phyloP scores from a whole-genome alignment of 2,329 filamentous ascomycete species.

The Arthroderma sp. region DNA sequence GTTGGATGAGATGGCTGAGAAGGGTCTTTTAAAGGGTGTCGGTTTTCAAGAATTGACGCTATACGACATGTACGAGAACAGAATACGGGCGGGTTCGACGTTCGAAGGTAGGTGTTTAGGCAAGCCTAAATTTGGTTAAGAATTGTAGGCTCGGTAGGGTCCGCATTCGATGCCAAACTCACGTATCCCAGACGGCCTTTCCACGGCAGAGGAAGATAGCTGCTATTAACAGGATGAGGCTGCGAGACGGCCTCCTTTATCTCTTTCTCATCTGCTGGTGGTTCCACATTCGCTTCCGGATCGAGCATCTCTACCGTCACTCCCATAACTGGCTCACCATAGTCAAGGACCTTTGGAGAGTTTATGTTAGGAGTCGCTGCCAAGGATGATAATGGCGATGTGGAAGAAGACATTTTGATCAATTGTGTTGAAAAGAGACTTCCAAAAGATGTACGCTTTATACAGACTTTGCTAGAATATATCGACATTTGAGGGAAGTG shows the following conservation, averaged over 20 bases:
- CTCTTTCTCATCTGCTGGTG: conserved; percentile 42
- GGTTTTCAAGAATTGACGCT: conserved; percentile 76
- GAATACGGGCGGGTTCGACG: conserved; percentile 71
- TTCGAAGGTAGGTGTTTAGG: conserved; percentile 79
- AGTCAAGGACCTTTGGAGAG: no score
- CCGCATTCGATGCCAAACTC: conserved; percentile 22
- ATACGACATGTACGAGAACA: conserved; percentile 85
- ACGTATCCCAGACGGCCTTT: conserved; percentile 82
- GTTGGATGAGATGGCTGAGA: conserved; percentile 64
- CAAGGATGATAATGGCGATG: no score
- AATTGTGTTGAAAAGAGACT: no score
- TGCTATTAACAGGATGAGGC: conserved; percentile 68
- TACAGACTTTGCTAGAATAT: no score
- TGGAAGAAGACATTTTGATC: no score
- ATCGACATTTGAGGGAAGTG: no score
- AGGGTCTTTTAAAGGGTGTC: conserved; percentile 65
- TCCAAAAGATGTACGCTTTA: no score
- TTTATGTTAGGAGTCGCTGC: no score
- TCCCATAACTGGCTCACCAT: not conserved
- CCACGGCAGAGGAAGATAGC: conserved; percentile 76
- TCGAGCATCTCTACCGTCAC: conserved; percentile 21
- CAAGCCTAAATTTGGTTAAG: conserved; percentile 49
- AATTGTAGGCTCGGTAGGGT: not conserved
- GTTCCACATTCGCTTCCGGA: conserved; percentile 42
- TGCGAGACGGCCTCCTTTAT: conserved; percentile 46